Conservation (phyloP, 805 yeast species). For the Blastobotrys mokoenaii region DNA sequence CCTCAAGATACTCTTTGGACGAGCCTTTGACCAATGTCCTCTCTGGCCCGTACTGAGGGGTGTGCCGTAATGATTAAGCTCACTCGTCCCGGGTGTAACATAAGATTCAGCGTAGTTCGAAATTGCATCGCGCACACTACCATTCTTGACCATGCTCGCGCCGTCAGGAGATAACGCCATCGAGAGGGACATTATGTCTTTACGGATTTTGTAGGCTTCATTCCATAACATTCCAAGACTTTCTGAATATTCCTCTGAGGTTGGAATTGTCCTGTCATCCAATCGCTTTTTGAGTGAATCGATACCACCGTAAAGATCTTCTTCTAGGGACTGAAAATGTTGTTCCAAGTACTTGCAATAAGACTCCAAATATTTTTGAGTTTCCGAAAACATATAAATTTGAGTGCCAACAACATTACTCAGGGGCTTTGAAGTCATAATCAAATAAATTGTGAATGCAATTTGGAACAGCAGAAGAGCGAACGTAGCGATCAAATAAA, state of each 20-base stretch:
- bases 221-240: background rate
- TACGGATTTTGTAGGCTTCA: background rate
- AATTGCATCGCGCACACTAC: background rate
- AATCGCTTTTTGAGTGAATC: too few species aligned
- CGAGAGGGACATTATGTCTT: background rate
- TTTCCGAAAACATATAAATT: background rate
- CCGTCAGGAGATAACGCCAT: background rate
- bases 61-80: background rate
- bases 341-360: too few species aligned
- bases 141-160: background rate
- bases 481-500: too few species aligned
- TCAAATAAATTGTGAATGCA: too few species aligned
- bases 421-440: too few species aligned
- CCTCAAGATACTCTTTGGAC: slow-evolving; percentile 2
- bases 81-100: background rate
- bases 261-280: too few species aligned
- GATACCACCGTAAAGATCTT: too few species aligned
- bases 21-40: too few species aligned
- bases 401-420: background rate
- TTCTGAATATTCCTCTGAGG: too few species aligned
- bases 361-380: background rate
- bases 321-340: too few species aligned
- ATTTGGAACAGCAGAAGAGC: too few species aligned
- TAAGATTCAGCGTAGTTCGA: background rate
- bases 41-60: background rate